Base-by-base conservation (phyloP, 2,329 filamentous ascomycete genomes). In the Trichoderma brevicompactum region DNA sequence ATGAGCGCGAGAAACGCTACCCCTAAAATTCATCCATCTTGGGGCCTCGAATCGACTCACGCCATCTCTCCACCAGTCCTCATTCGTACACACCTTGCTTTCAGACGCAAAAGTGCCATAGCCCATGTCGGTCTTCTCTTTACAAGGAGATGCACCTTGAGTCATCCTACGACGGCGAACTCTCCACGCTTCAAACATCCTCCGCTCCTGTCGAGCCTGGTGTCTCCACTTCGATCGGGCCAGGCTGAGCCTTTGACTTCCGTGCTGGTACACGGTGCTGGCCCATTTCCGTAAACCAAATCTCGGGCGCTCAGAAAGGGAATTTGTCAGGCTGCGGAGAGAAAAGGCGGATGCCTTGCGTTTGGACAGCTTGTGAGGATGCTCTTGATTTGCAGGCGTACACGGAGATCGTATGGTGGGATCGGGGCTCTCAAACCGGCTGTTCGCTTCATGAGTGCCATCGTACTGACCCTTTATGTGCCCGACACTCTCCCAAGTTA, bases 61-160 rank as follows among this genome's bases (percentile, higher is more conserved):
- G 4, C 75, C 76, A 7, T 76, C 75, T 53, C 69, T 72, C 77
- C 77, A 79, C 76, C 77, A 78, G 15, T 74, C 72, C 40, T 74
- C 68, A 38, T 72, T 68, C 12, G 70, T 71, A 48, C 68, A 68
- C 4, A 67, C 66, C 41, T 65, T 68, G 43, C 68, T 66, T 17
- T 76, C 71, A 32, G 73, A 55, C 3, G 70, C 69, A 63, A 75
- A 76, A 1, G 68, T 38, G 38, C 68, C 69, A 56, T 69, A 70
- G 5, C 68, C 70, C 46, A 68, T 70, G 34, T 72, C 69, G 7
- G 69, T n/a, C 28, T 73, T 74, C n/a, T 66, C 68, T 60, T 70
- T 71, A 41, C 70, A 64, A 3, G 69, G 59, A 62, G 73, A 71
- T 2, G 9, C 10, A 41, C 52, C 46, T 7, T 17, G 38, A 32